Conservation (phyloP, 371 early-diverging fungal species). For the Catenaria anguillulae region DNA sequence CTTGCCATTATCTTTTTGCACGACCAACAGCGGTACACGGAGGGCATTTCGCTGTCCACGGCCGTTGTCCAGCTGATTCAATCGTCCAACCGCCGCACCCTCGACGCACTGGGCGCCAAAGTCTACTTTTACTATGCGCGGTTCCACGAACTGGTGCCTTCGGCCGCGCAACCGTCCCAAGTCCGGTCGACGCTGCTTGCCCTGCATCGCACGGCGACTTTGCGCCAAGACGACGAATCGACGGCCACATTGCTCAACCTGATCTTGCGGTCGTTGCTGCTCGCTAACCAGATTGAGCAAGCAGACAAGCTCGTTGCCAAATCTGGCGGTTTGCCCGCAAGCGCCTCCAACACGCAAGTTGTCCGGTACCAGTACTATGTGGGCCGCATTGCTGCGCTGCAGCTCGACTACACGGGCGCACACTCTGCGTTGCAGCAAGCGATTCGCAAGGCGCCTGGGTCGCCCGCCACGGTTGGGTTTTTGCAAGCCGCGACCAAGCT, state of each 20-base stretch:
- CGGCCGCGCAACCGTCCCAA: constrained; percentile 12
- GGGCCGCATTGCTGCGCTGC: constrained; percentile 86
- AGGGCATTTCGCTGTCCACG: constrained; percentile 54
- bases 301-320: constrained; percentile 90
- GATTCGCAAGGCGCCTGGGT: constrained; percentile 83
- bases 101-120: constrained; percentile 78
- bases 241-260: constrained; percentile 82
- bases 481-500: constrained; percentile 80
- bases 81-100: constrained; percentile 62
- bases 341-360: constrained; percentile 78
- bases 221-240: constrained; percentile 69
- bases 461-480: constrained; percentile 71
- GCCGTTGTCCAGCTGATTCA: constrained; percentile 42
- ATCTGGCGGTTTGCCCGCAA: constrained; percentile 67
- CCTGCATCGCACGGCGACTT: constrained; percentile 76
- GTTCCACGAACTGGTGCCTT: constrained; percentile 60
- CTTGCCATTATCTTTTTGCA: constrained; percentile 62
- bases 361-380: constrained; percentile 92
- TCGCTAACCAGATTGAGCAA: constrained; percentile 83
- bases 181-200: constrained; percentile 38
- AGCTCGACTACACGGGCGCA: constrained; percentile 84
- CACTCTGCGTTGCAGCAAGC: constrained; percentile 79
- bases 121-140: constrained; percentile 77
- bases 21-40: constrained; percentile 27
- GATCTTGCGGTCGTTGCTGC: constrained; percentile 74